Evolutionary conservation across 768 basidiomycete species (phyloP), one percentile per base, ranked within the genome.

Genomic region (Rossbeevera mucosa): DNA sequence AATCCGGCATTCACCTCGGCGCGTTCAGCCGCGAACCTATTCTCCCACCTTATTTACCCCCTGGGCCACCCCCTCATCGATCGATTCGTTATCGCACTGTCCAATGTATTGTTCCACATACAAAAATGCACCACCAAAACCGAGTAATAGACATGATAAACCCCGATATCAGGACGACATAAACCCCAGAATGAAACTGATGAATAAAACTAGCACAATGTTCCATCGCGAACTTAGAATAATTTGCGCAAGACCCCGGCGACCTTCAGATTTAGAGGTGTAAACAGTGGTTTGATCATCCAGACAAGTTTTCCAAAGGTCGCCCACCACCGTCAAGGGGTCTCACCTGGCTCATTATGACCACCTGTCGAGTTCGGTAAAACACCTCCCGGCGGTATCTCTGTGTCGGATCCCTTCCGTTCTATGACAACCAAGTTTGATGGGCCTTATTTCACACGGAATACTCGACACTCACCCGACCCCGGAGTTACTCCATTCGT

Each of bases 241-340:
- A 65, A 73, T 64, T 71, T 71, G 64, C 71, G 71, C 61, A 76
- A 64, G 61, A 65, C 71, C 75, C 65, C 76, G 76, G 75, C 75
- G 71, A 77, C 75, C 72, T 68, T 77, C 67, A 74, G 72, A 61
- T 71, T 60, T 59, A 76, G 64, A 51, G 73, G 74, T 58, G 73
- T 62, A 57, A 73, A 62, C 49, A 73, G 54, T 45, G 72, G 73
- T 61, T 67, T 66, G 56, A 71, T 69, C 52, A 76, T 65, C 73
- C 70, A 75, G 55, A 69, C 68, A 60, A 76, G 64, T 56, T 63
- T 63, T 68, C 75, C 69, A 63, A 76, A 71, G 69, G 75, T 71
- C 75, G 75, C 75, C 76, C 75, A 72, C 73, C 66, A 74, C 70
- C 74, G 75, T 76, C 75, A 76, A 62, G 74, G 72, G 54, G 43